phyloP scores from a whole-genome alignment of 495 filamentous ascomycete species.

The Diplogelasinospora grovesii region DNA sequence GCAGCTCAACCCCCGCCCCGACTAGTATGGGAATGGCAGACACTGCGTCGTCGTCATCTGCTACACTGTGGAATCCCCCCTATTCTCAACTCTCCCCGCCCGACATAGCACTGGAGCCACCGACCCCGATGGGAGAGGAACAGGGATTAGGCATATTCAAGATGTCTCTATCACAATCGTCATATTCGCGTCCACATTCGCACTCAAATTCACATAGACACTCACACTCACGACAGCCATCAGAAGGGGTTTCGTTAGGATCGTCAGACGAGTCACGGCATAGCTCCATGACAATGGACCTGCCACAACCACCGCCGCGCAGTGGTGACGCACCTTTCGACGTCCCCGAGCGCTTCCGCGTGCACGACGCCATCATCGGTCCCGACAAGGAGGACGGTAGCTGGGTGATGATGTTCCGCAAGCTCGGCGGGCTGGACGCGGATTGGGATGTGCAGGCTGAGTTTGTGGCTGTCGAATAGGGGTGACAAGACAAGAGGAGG shows the following conservation, averaged over 20 bases:
- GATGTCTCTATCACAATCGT: too few species aligned
- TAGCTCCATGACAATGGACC: background rate
- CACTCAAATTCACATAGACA: too few species aligned
- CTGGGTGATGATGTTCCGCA: slow-evolving; percentile 27
- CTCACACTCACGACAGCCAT: background rate
- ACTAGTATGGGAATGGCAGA: background rate
- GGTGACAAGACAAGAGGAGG: too few species aligned
- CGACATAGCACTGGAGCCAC: slow-evolving; percentile 6
- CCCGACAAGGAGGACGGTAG: slow-evolving; percentile 24
- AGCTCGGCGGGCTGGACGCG: slow-evolving; percentile 17
- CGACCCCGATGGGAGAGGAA: slow-evolving; percentile 5
- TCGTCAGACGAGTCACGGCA: slow-evolving; percentile 1
- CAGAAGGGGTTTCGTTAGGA: background rate
- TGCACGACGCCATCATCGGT: slow-evolving; percentile 23
- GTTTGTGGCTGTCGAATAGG: slow-evolving; percentile 24
- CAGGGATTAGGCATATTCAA: too few species aligned
- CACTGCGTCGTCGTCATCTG: background rate
- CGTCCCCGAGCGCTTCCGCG: slow-evolving; percentile 23
- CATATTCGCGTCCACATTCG: too few species aligned
- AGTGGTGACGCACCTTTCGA: slow-evolving; percentile 25
- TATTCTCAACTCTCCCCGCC: background rate
- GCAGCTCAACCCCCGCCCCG: background rate
- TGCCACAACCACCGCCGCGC: slow-evolving; percentile 3
- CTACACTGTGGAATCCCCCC: background rate
- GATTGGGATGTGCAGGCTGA: slow-evolving; percentile 26